These are phyloP conservation scores for Skeletonema grethae DNA, from an alignment of 108 stramenopile species.

Conservation along the genomic window DNA sequence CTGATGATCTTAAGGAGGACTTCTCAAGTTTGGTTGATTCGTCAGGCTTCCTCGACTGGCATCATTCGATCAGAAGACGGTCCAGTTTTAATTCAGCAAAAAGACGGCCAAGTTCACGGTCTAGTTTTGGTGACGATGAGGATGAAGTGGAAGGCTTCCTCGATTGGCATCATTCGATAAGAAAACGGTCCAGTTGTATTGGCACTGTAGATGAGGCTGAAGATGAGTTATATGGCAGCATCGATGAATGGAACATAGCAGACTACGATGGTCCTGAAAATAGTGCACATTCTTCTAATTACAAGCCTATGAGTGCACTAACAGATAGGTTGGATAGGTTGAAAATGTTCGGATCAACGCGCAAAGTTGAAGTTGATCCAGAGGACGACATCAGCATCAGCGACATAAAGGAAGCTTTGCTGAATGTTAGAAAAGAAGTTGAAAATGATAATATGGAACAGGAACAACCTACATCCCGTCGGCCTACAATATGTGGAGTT, in stretches of 20 bases:
- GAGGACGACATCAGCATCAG: background rate
- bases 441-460: background rate
- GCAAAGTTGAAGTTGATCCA: background rate
- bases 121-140: background rate
- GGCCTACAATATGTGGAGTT: background rate
- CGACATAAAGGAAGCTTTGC: constrained; percentile 13
- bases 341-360: background rate
- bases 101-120: background rate
- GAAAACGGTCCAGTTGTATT: background rate
- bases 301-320: background rate
- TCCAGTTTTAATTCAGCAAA: too few relatives aligned
- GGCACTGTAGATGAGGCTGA: background rate
- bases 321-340: background rate
- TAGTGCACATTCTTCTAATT: background rate
- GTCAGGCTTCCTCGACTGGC: background rate
- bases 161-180: background rate
- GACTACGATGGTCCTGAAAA: constrained; percentile 10
- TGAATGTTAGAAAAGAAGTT: constrained; percentile 11
- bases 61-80: background rate
- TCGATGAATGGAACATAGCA: constrained; percentile 3
- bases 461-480: background rate
- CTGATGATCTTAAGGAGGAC: background rate
- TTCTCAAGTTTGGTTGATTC: background rate
- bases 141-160: background rate
- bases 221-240: background rate